phyloP scores from a whole-genome alignment of 208 protist species.

The Leishmania gerbilli region DNA sequence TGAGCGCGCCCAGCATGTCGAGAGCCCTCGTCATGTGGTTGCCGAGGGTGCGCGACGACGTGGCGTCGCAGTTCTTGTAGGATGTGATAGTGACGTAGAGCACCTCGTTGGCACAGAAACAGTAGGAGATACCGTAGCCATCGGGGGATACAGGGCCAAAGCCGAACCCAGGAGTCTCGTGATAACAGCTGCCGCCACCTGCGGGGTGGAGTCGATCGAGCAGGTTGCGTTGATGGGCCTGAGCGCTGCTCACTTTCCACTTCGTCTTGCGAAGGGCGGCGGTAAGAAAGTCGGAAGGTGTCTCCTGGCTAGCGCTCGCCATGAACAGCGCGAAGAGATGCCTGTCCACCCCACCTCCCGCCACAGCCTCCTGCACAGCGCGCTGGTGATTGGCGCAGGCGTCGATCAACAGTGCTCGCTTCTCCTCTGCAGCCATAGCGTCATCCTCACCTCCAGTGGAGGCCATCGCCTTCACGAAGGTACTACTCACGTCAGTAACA shows the following conservation, averaged over 20 bases:
- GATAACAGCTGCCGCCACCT: conserved; percentile 28
- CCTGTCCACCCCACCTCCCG: conserved; percentile 80
- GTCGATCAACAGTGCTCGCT: conserved; percentile 40
- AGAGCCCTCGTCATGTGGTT: conserved; percentile 53
- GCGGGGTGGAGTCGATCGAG: conserved; percentile 45
- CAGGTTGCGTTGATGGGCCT: conserved; percentile 73
- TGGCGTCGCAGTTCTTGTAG: conserved; percentile 55
- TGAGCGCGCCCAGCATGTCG: conserved; percentile 38
- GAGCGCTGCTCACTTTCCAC: conserved; percentile 86
- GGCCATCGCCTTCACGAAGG: conserved; percentile 61
- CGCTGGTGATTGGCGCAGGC: conserved; percentile 66
- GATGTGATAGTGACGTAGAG: conserved; percentile 86
- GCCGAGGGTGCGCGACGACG: conserved; percentile 38
- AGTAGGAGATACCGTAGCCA: conserved; percentile 93
- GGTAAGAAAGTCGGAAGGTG: conserved; percentile 70
- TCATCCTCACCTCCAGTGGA: conserved; percentile 18
- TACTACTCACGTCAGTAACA: conserved; percentile 45
- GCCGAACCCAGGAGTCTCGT: conserved; percentile 69
- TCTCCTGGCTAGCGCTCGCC: conserved; percentile 47
- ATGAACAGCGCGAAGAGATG: conserved; percentile 91
- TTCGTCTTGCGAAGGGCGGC: conserved; percentile 51
- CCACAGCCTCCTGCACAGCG: conserved; percentile 59
- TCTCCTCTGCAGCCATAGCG: conserved; percentile 25
- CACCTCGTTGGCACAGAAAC: conserved; percentile 60
- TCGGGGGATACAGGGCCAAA: conserved; percentile 88